Conservation (phyloP, 768 basidiomycete species). For the Tricholoma matsutake region DNA sequence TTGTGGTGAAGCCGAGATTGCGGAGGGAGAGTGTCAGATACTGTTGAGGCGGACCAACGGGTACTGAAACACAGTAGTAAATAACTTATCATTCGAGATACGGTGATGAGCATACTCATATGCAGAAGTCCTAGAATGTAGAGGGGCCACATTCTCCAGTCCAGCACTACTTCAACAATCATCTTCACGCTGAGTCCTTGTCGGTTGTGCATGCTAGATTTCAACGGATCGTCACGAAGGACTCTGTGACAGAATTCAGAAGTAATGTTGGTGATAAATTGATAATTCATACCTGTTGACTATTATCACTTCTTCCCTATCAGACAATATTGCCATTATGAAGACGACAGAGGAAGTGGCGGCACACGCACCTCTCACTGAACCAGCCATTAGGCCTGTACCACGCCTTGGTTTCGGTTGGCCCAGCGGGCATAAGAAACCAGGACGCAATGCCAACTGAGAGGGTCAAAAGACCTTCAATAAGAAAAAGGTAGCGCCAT, state of each 20-base stretch:
- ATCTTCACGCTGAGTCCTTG: conserved; percentile 49
- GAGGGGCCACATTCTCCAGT: conserved; percentile 66
- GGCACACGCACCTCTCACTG: conserved; percentile 42
- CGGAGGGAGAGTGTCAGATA: conserved; percentile 65
- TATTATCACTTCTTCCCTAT: conserved; percentile 59
- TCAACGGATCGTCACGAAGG: conserved; percentile 62
- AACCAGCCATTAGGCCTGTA: conserved; percentile 66
- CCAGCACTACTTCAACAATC: conserved; percentile 49
- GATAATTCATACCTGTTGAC: conserved; percentile 43
- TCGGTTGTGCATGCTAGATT: conserved; percentile 72
- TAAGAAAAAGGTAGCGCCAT: conserved; percentile 58
- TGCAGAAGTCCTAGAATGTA: conserved; percentile 55
- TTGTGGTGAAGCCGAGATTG: conserved; percentile 61
- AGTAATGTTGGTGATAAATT: neutral
- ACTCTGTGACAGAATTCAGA: conserved; percentile 28
- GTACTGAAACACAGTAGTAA: conserved; percentile 34
- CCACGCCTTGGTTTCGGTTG: conserved; percentile 62
- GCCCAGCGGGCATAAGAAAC: conserved; percentile 58
- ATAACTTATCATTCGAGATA: neutral
- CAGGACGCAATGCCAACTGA: conserved; percentile 49
- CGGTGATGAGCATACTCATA: conserved; percentile 37
- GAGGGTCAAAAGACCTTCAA: conserved; percentile 51
- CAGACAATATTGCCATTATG: neutral
- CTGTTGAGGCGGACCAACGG: conserved; percentile 54
- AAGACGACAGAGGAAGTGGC: neutral